A percentile compares a stretch with the other conserved stretches of the same genome.
Evolutionary conservation across 345 rosid genomes (phyloP).

Genomic region (Salix udensis): DNA sequence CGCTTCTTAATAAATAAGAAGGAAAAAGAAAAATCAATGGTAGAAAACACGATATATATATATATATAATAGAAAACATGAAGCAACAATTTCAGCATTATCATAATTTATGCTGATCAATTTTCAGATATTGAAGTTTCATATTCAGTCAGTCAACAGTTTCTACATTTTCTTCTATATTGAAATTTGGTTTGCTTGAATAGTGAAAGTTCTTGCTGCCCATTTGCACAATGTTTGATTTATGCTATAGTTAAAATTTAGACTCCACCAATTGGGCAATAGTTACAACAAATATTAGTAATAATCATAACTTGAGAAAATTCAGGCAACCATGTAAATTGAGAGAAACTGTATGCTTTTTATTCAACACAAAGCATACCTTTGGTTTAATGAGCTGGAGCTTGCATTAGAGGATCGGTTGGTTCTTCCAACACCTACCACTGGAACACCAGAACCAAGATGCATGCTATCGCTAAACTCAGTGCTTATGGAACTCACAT

Average conservation of each 20-base stretch:
- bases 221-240: neutral
- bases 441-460: conserved; percentile 57
- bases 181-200: neutral
- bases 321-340: neutral
- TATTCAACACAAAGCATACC: conserved; percentile 35
- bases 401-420: conserved; percentile 41
- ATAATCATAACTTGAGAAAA: neutral
- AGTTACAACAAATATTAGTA: neutral
- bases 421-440: conserved; percentile 47
- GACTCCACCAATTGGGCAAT: neutral
- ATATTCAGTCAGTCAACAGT: neutral
- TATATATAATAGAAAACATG: neutral
- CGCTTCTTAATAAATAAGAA: neutral
- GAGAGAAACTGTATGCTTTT: neutral
- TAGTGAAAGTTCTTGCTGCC: neutral
- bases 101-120: neutral
- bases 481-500: conserved; percentile 46
- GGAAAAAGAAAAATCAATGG: neutral
- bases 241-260: neutral
- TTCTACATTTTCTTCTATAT: neutral
- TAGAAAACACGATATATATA: neutral
- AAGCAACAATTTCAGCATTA: neutral
- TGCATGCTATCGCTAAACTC: conserved; percentile 71
- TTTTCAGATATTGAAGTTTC: neutral
- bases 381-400: conserved; percentile 48